Conservation (phyloP, 2,329 filamentous ascomycete species). For the Neofusicoccum sp. region DNA sequence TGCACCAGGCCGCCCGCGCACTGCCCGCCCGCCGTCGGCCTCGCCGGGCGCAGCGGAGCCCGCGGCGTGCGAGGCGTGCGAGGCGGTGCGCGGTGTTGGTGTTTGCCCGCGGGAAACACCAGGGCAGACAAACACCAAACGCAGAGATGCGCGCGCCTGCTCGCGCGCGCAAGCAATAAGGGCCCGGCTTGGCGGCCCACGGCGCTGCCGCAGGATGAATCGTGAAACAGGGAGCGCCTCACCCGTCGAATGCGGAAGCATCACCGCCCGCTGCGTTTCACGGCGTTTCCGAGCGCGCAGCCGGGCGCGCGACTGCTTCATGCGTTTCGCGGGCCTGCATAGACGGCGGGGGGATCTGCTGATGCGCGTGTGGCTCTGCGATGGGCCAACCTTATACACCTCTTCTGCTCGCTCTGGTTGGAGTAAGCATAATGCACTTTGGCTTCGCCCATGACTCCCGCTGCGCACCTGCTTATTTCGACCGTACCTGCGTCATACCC, state of each 20-base stretch:
- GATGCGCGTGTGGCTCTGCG: no score
- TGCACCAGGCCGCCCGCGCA: not conserved
- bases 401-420: no score
- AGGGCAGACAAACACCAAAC: not conserved
- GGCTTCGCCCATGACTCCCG: not conserved
- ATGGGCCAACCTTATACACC: no score
- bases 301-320: no score
- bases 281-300: no score
- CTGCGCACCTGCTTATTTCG: not conserved
- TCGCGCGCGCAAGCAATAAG: not conserved
- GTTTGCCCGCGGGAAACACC: not conserved
- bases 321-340: not conserved
- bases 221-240: conserved; percentile 7
- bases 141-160: not conserved
- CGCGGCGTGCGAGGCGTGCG: not conserved
- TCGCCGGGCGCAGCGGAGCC: not conserved
- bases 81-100: not conserved
- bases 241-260: not conserved
- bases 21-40: not conserved
- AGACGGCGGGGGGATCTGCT: not conserved
- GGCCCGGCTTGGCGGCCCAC: conserved; percentile 2
- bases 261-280: no score
- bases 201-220: not conserved
- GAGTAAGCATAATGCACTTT: conserved; percentile 14
- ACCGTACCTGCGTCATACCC: conserved; percentile 8